Evolutionary conservation across 2,329 filamentous ascomycete species (phyloP).

Genomic region (Immersiporthe knoxdaviesiana): DNA sequence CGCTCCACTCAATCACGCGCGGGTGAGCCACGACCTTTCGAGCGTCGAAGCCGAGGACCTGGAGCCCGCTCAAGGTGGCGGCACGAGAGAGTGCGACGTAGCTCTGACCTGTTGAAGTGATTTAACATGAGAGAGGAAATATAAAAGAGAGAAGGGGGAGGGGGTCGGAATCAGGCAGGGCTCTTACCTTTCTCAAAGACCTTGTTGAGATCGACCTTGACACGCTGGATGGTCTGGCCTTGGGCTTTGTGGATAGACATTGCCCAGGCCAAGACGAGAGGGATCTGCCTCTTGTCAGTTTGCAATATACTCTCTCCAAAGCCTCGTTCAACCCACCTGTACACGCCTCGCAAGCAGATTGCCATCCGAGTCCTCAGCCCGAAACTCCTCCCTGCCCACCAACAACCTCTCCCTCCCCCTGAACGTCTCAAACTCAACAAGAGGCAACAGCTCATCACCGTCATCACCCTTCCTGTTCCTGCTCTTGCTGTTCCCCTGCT

Average conservation of each 20-base stretch:
- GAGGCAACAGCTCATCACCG: conserved; percentile 12
- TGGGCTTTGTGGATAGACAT: conserved; percentile 30
- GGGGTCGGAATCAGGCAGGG: too few species aligned
- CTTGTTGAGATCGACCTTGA: conserved; percentile 25
- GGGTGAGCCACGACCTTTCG: conserved; percentile 22
- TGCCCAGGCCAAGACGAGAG: conserved; percentile 26
- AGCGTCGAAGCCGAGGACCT: conserved; percentile 25
- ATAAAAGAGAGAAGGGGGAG: too few species aligned
- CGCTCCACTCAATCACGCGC: conserved; percentile 22
- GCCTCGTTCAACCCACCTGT: conserved; percentile 10
- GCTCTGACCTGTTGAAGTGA: conserved; percentile 19
- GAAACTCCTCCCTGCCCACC: conserved; percentile 24
- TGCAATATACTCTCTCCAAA: not conserved
- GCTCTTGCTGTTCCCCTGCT: not conserved
- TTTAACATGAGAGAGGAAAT: not conserved
- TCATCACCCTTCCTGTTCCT: not conserved
- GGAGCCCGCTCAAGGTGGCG: conserved; percentile 22
- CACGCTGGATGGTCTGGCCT: conserved; percentile 27
- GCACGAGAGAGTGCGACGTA: conserved; percentile 28
- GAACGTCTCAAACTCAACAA: conserved; percentile 24
- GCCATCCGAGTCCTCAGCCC: conserved; percentile 23
- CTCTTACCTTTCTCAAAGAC: conserved; percentile 27
- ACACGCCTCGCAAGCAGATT: conserved; percentile 24
- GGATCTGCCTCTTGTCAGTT: conserved; percentile 12
- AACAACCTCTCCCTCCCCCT: conserved; percentile 17